Base-by-base conservation (phyloP, 768 basidiomycete species). In the Lyophyllum decastes region DNA sequence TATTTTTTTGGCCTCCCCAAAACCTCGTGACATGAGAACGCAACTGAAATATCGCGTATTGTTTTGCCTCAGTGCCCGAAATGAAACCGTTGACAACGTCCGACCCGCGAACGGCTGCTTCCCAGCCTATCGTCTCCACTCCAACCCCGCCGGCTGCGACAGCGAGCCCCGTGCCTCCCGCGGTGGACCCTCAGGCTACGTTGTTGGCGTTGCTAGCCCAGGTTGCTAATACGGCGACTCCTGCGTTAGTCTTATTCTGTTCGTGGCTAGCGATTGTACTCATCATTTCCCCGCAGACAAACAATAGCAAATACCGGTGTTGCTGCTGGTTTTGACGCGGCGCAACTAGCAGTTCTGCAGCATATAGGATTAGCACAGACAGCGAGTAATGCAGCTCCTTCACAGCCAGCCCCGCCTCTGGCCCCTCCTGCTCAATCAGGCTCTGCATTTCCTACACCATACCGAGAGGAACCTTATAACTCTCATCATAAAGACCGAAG, bases 321-420 rank as follows among this genome's bases (percentile, higher is more conserved):
- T 41, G 66, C 70, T 52, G 60, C 73, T 41, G 69, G 68, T 55
- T 73, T 83, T 64, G 82, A 83, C 60, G 72, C 81, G 51, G 73
- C 78, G 59, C 88, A 89, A 68, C 74, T 93, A 54, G 85, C 88
- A 48, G 76, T 90, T 62, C 76, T 94, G 65, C 90, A 92, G 68
- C 90, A 91, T 68, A 80, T 93, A 69, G 80, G 88, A 67, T 80
- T 93, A 68, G 80, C 89, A 52, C 84, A 86, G 65, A 82, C 82
- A 64, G 82, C 87, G 40, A 70, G 65, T 63, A 77, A 70, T 64
- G 69, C 61, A 61, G 59, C 60, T 55, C 64, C 66, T 52, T 61
- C 66, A 56, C 70, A 69, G 50, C 62, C 70, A 61, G 58, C 67
- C 21, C 66, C 66, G 68, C 66, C 65, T 69, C 62, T 70, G 68